These are phyloP conservation scores for Amauroascus verrucosus DNA, from an alignment of 2,329 filamentous ascomycete genomes.

Conservation along the genomic window DNA sequence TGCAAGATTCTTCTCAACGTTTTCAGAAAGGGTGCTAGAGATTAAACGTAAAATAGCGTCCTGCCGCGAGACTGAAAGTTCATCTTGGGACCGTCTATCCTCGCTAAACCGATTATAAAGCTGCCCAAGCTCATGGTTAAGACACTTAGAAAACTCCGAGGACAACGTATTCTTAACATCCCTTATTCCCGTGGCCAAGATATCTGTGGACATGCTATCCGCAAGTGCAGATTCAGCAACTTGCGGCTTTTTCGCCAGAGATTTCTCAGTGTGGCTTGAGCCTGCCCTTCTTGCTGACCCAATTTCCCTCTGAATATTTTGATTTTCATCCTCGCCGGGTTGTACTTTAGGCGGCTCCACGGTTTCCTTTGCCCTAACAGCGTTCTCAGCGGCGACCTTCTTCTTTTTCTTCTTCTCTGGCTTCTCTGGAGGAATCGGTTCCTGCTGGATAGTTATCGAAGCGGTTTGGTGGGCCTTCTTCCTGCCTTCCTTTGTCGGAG, in stretches of 20 bases:
- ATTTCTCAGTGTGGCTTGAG: neutral
- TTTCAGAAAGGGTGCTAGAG: conserved; percentile 57
- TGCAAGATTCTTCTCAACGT: conserved; percentile 64
- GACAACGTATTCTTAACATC: conserved; percentile 42
- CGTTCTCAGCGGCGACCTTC: conserved; percentile 36
- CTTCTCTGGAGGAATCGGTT: conserved; percentile 42
- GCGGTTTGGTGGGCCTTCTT: conserved; percentile 34
- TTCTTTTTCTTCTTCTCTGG: conserved; percentile 64
- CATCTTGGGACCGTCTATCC: conserved; percentile 57
- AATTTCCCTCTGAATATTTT: neutral
- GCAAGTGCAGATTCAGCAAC: neutral
- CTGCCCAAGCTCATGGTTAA: conserved; percentile 43
- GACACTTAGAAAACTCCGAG: conserved; percentile 39
- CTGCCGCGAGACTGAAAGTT: conserved; percentile 54
- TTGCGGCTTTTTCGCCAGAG: neutral
- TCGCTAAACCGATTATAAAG: conserved; percentile 55
- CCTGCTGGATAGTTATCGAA: conserved; percentile 21
- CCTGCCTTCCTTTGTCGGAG: conserved; percentile 33
- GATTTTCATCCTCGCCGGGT: neutral
- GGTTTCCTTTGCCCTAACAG: conserved; percentile 38
- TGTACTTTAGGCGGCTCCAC: neutral
- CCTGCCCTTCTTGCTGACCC: neutral
- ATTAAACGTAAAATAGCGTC: conserved; percentile 59
- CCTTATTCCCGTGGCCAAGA: conserved; percentile 52
- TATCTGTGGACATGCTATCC: conserved; percentile 24